phyloP scores from a whole-genome alignment of 495 filamentous ascomycete genomes.

The Penicillium ochrochloron region DNA sequence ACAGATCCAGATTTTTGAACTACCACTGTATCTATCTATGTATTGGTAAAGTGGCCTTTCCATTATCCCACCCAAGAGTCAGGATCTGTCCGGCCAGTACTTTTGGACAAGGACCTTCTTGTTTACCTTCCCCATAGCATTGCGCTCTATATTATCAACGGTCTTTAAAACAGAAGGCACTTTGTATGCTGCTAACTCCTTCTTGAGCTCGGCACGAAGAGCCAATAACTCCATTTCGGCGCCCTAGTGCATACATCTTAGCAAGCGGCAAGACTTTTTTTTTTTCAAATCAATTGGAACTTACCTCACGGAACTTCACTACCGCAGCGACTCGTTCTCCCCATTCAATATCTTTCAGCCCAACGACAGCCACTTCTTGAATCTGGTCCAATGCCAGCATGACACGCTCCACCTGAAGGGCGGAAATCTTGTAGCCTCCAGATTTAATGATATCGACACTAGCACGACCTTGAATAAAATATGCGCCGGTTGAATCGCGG shows the following conservation, averaged over 20 bases:
- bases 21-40: conserved; percentile 1
- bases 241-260: not conserved
- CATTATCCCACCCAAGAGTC: not conserved
- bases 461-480: conserved; percentile 51
- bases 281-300: conserved; percentile 13
- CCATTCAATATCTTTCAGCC: conserved; percentile 50
- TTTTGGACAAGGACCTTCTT: conserved; percentile 51
- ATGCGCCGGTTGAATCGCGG: conserved; percentile 44
- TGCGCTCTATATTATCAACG: conserved; percentile 52
- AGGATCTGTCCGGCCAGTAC: conserved; percentile 46
- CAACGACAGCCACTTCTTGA: conserved; percentile 50
- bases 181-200: conserved; percentile 54
- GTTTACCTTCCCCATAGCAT: conserved; percentile 55
- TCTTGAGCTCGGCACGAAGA: conserved; percentile 44
- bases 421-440: conserved; percentile 53
- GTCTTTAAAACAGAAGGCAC: conserved; percentile 50
- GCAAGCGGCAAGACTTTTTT: not conserved
- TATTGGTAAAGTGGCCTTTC: not conserved
- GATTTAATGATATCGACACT: conserved; percentile 54
- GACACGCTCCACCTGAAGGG: conserved; percentile 50
- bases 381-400: conserved; percentile 43
- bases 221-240: conserved; percentile 38
- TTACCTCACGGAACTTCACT: conserved; percentile 46
- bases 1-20: too few species aligned
- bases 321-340: conserved; percentile 51